phyloP scores from a whole-genome alignment of 192 early-diverging fungal species.

The Thoreauomyces humboldtii region DNA sequence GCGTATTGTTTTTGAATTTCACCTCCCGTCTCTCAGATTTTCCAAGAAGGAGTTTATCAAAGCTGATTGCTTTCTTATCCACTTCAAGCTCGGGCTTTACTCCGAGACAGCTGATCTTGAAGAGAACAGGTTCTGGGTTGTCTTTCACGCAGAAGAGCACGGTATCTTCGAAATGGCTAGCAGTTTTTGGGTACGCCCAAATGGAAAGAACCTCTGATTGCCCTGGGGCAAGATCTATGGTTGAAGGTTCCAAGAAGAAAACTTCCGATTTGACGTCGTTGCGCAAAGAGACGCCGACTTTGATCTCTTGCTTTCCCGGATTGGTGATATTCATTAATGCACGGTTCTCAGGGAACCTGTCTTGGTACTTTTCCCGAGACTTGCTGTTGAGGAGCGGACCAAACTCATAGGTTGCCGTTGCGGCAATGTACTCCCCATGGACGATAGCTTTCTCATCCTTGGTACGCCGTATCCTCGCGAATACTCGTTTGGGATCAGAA shows the following conservation, averaged over 20 bases:
- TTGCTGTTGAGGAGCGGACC: conserved; percentile 61
- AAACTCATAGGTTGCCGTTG: conserved; percentile 53
- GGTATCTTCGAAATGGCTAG: conserved; percentile 49
- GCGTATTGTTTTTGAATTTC: conserved; percentile 52
- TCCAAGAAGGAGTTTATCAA: conserved; percentile 62
- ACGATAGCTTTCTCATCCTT: conserved; percentile 50
- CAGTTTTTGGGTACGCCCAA: conserved; percentile 54
- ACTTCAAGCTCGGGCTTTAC: conserved; percentile 63
- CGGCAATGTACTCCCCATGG: conserved; percentile 50
- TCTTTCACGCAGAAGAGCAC: conserved; percentile 61
- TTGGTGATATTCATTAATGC: conserved; percentile 51
- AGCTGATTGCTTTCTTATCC: conserved; percentile 55
- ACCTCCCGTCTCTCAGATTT: conserved; percentile 53
- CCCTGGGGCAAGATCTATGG: conserved; percentile 45
- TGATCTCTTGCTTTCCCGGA: conserved; percentile 42
- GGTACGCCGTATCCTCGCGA: conserved; percentile 43
- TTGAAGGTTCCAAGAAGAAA: conserved; percentile 58
- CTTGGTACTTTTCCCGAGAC: conserved; percentile 58
- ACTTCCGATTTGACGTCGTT: conserved; percentile 56
- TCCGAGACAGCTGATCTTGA: conserved; percentile 54
- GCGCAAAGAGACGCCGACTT: conserved; percentile 44
- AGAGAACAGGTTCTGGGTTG: conserved; percentile 61
- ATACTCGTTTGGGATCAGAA: conserved; percentile 47
- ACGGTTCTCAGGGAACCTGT: conserved; percentile 57
- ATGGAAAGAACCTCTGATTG: conserved; percentile 42